Evolutionary conservation across 306 rosid genomes (phyloP), one percentile per base, ranked within the genome.

Genomic region (Sindora glabra): DNA sequence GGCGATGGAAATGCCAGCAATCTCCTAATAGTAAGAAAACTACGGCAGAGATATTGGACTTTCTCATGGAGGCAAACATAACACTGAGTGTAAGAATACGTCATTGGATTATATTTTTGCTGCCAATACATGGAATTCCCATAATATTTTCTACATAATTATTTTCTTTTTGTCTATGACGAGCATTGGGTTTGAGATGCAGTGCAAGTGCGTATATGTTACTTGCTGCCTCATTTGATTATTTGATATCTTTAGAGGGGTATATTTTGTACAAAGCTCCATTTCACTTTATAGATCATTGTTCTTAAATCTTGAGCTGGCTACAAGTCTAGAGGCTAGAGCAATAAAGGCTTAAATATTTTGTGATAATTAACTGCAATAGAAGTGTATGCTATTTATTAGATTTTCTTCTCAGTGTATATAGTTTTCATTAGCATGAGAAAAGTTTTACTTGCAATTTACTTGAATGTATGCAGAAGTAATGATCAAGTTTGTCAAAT

Each of bases 1-100:
- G 96, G 96, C 77, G 99, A 69, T 88, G 94, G 99, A 86, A 86
- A 67, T 86, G 92, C 74, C 60, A 73, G 68, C 85, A 56, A 6
- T 73, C 94, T n/a, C 68, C 80, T 26, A 61, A 83, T 56, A 67
- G 74, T 68, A 86, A 80, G 77, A 70, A 86, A 60, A 83, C 74
- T 19, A 89, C 92, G 1, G 75, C 79, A 10, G 80, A 69, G 22
- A 76, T 86, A 64, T 71, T 92, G 89, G 85, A 82, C 77, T 89
- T 89, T 77, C 94, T 89, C 63, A 80, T 83, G 95, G 84, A 79
- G 59, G 82, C 96, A 40, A 88, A 92, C 80, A 74, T 78, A 70
- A 79, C 76, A 62, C 81, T 92, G 34, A 88, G 95, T 76, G 99
- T 90, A 81, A 69, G 85, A 48, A 38, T n/a, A n/a, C n/a, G n/a